These are phyloP conservation scores for Arthrinium phaeospermum DNA, from an alignment of 2,329 filamentous ascomycete genomes.

Conservation along the genomic window DNA sequence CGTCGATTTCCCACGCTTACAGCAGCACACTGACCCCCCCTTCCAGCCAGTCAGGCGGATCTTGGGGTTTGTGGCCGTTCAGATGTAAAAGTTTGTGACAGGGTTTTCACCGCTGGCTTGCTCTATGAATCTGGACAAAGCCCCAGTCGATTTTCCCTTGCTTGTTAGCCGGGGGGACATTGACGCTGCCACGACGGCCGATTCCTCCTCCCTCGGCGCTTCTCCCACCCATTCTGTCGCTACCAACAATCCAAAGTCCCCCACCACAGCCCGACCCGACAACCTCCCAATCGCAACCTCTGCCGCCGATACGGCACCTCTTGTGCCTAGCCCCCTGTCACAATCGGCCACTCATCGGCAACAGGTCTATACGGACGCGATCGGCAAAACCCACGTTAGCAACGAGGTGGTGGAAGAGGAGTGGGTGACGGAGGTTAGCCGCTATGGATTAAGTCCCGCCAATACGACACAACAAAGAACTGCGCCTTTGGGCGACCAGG, in stretches of 20 bases:
- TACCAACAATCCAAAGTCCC: not conserved
- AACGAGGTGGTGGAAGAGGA: slow-evolving; percentile 28
- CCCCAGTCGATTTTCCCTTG: slow-evolving; percentile 16
- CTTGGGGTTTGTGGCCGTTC: slow-evolving; percentile 8
- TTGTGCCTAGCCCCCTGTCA: slow-evolving; percentile 22
- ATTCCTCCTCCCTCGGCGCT: slow-evolving; percentile 7
- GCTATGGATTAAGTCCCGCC: slow-evolving; percentile 38
- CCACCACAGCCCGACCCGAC: not conserved
- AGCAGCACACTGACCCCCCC: slow-evolving; percentile 12
- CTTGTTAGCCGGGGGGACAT: slow-evolving; percentile 16
- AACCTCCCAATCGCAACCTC: slow-evolving; percentile 25
- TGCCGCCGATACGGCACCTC: slow-evolving; percentile 28
- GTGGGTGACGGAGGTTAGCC: slow-evolving; percentile 34
- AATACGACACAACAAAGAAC: slow-evolving; percentile 28
- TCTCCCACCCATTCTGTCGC: not conserved
- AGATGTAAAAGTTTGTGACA: slow-evolving; percentile 16
- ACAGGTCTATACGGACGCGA: slow-evolving; percentile 31
- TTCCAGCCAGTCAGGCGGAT: slow-evolving; percentile 10
- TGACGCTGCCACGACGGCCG: slow-evolving; percentile 7
- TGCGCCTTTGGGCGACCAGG: slow-evolving; percentile 28
- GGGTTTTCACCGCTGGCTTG: slow-evolving; percentile 15
- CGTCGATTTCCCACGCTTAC: slow-evolving; percentile 9
- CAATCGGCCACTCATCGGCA: slow-evolving; percentile 29
- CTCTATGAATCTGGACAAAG: slow-evolving; percentile 21
- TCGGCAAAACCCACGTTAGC: slow-evolving; percentile 29